phyloP scores from a whole-genome alignment of 2,329 filamentous ascomycete species.

The Neofusicoccum umdonicola region DNA sequence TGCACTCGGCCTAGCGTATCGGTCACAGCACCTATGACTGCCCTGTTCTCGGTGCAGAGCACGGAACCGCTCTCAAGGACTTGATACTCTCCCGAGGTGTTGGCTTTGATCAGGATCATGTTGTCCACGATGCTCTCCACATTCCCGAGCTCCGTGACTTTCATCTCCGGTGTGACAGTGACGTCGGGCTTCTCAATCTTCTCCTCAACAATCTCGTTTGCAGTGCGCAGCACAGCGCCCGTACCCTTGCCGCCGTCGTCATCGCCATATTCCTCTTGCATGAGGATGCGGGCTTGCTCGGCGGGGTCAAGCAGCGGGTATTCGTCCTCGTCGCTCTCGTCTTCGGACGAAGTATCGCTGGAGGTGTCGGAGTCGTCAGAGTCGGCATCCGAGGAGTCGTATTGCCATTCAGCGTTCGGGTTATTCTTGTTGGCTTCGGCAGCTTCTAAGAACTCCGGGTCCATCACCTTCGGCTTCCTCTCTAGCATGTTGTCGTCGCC shows the following conservation, averaged over 20 bases:
- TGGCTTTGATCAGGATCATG: slow-evolving; percentile 74
- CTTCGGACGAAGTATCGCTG: slow-evolving; percentile 53
- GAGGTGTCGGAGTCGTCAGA: slow-evolving; percentile 49
- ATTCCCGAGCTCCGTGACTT: slow-evolving; percentile 70
- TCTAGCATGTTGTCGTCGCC: slow-evolving; percentile 10
- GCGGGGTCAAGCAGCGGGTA: slow-evolving; percentile 69
- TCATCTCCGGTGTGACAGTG: slow-evolving; percentile 72
- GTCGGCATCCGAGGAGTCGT: slow-evolving; percentile 60
- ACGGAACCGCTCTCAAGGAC: slow-evolving; percentile 83
- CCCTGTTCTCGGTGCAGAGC: slow-evolving; percentile 72
- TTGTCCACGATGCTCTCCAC: slow-evolving; percentile 78
- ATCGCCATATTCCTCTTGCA: slow-evolving; percentile 70
- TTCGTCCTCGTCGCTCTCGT: slow-evolving; percentile 57
- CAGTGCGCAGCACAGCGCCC: slow-evolving; percentile 65
- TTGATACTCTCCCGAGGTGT: slow-evolving; percentile 74
- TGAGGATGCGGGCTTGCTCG: slow-evolving; percentile 79
- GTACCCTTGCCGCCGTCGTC: slow-evolving; percentile 73
- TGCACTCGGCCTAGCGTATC: slow-evolving; percentile 85
- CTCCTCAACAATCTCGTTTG: slow-evolving; percentile 68
- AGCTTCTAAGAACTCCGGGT: slow-evolving; percentile 45
- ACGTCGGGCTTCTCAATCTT: slow-evolving; percentile 67
- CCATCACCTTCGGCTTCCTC: slow-evolving; percentile 23
- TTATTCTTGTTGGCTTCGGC: slow-evolving; percentile 47
- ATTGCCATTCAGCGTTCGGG: slow-evolving; percentile 76
- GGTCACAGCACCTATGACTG: slow-evolving; percentile 75